Conservation (phyloP, 2,329 filamentous ascomycete species). For the Epichloe typhina region DNA sequence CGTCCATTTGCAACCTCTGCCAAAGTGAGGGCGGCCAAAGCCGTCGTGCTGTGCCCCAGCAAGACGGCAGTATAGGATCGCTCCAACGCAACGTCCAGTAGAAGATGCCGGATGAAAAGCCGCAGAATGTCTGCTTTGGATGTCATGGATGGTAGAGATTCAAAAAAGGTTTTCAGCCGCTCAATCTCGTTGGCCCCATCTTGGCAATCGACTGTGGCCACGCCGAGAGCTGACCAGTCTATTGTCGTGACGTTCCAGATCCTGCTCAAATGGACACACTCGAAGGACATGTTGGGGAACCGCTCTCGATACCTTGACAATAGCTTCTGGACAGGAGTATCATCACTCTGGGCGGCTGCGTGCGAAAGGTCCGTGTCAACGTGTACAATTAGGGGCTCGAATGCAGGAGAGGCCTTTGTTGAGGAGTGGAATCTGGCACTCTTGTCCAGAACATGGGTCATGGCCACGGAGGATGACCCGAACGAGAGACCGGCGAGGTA, state of each 20-base stretch:
- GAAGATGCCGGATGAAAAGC: slow-evolving; percentile 57
- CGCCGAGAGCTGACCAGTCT: slow-evolving; percentile 37
- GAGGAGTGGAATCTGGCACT: slow-evolving; percentile 53
- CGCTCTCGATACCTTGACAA: slow-evolving; percentile 38
- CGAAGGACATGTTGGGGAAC: slow-evolving; percentile 56
- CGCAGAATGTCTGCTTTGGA: slow-evolving; percentile 61
- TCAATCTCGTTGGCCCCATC: slow-evolving; percentile 17
- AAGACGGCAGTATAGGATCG: slow-evolving; percentile 56
- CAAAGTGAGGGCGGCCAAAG: slow-evolving; percentile 73
- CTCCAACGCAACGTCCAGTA: slow-evolving; percentile 50
- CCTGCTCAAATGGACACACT: slow-evolving; percentile 48
- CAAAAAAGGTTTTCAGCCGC: slow-evolving; percentile 39
- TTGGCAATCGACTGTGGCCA: slow-evolving; percentile 3
- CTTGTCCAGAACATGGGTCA: slow-evolving; percentile 63
- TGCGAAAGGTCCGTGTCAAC: slow-evolving; percentile 30
- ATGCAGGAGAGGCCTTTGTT: slow-evolving; percentile 51
- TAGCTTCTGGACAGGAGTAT: slow-evolving; percentile 29
- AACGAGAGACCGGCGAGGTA: slow-evolving; percentile 73
- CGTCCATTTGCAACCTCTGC: slow-evolving; percentile 84
- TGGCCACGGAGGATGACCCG: slow-evolving; percentile 64
- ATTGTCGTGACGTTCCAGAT: slow-evolving; percentile 39
- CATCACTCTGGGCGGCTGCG: slow-evolving; percentile 7
- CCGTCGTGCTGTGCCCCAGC: slow-evolving; percentile 77
- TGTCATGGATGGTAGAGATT: slow-evolving; percentile 56
- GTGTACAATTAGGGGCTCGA: slow-evolving; percentile 50